Base-by-base conservation (phyloP, 148 eudicot genomes). In the Rhododendron mucronatum region DNA sequence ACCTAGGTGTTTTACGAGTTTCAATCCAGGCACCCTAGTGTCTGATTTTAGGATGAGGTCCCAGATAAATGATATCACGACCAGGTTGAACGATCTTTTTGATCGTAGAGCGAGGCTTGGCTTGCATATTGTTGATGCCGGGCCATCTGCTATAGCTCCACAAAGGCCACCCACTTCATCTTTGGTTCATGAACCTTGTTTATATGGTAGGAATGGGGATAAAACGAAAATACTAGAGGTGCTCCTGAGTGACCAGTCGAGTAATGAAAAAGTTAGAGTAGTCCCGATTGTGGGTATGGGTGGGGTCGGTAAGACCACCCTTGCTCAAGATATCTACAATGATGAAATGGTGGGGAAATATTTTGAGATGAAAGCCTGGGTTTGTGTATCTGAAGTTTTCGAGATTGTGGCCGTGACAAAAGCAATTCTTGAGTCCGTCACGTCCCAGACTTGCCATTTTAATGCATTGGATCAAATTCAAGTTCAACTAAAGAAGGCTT, bases 281-380 rank as follows among this genome's bases (percentile, higher is more conserved):
- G 35, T 87, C 13, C 73, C 86, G 10, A 83, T 89, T 35, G 84
- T 83, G 20, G 91, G 89, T 18, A 61, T 83, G 51, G 78, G 84
- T 20, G 91, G 91, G 18, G 26, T 87, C 26, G 91, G 91, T 3
- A 89, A 89, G 57, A 89, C 91, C 3, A 87, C 91, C 39, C 83
- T 89, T 10, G 89, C 89, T 44, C 85, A 87, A 83, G 45, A 37
- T 3, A 51, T 86, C 1, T 89, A 83, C 71, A 81, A 86, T 50
- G 87, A 86, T 76, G 20, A 57, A 1, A 16, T n/a, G 71, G 63
- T 89, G 82, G 28, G 83, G 5, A 45, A 15, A 1, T 18, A 57
- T 41, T 89, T 82, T 57, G 61, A 85, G 14, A 21, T 69, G 5
- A 87, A 78, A 83, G 71, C 85, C 63, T 89, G 91, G 91, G 80